phyloP scores from a whole-genome alignment of 2,329 filamentous ascomycete species.

The Hysterium pulicare region DNA sequence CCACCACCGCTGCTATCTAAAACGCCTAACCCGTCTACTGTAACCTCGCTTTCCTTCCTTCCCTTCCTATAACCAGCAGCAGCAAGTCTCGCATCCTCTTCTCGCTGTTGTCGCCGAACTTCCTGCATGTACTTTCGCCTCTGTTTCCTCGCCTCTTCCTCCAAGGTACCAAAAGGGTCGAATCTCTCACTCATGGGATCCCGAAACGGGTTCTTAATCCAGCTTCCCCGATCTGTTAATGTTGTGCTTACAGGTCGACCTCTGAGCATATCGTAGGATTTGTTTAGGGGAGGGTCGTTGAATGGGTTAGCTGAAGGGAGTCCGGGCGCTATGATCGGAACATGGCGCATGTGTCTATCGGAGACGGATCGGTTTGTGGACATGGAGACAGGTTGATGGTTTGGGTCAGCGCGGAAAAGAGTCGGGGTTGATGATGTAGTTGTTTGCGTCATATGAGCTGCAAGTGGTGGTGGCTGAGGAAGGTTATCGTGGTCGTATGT shows the following conservation, averaged over 20 bases:
- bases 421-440: no score
- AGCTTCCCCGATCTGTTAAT: slow-evolving; percentile 31
- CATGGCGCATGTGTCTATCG: slow-evolving; percentile 8
- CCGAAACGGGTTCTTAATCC: slow-evolving; percentile 34
- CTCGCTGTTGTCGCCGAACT: slow-evolving; percentile 17
- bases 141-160: slow-evolving; percentile 29
- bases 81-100: neutral
- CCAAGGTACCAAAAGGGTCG: slow-evolving; percentile 36
- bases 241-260: slow-evolving; percentile 31
- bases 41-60: slow-evolving; percentile 24
- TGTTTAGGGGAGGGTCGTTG: slow-evolving; percentile 30
- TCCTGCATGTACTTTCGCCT: slow-evolving; percentile 23
- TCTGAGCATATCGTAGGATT: slow-evolving; percentile 33
- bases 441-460: neutral
- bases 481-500: no score
- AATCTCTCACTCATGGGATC: slow-evolving; percentile 33
- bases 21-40: slow-evolving; percentile 22
- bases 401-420: slow-evolving; percentile 24
- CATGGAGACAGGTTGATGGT: slow-evolving; percentile 31
- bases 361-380: slow-evolving; percentile 22
- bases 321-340: slow-evolving; percentile 5
- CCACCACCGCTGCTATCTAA: slow-evolving; percentile 21
- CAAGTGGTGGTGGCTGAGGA: neutral
- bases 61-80: slow-evolving; percentile 12
- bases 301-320: slow-evolving; percentile 34